Evolutionary conservation across 2,329 filamentous ascomycete species (phyloP).

Genomic region (Pseudocercospora cruenta): DNA sequence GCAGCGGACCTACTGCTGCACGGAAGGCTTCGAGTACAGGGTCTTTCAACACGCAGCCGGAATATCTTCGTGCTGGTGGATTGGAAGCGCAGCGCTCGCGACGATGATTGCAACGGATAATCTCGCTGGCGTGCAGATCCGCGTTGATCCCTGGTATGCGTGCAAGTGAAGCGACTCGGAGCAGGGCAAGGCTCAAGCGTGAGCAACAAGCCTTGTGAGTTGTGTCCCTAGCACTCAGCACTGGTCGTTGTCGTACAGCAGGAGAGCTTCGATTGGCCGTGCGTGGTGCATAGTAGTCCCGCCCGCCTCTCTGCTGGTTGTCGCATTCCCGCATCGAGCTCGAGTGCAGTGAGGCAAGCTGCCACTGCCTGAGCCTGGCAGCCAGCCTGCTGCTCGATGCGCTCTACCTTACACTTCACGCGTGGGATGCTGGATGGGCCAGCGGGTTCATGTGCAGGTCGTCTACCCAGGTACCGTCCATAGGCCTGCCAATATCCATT

Average conservation of each 20-base stretch:
- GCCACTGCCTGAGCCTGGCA: neutral
- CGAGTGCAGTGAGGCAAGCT: neutral
- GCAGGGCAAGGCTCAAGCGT: conserved; percentile 4
- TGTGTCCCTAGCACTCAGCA: neutral
- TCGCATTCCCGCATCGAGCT: conserved; percentile 12
- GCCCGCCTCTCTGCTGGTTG: conserved; percentile 4
- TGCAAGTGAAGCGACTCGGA: conserved; percentile 7
- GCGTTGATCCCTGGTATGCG: conserved; percentile 3
- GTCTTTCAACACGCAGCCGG: neutral
- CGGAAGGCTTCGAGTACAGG: neutral
- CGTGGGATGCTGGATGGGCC: conserved; percentile 6
- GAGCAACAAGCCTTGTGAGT: conserved; percentile 7
- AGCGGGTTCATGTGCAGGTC: neutral
- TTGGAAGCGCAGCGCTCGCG: neutral
- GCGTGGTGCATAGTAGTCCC: neutral
- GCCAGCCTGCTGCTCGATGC: neutral
- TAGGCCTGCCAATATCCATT: neutral
- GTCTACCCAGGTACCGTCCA: neutral
- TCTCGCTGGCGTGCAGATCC: conserved; percentile 7
- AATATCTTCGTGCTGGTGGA: neutral
- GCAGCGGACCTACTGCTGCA: neutral
- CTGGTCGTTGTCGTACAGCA: conserved; percentile 2
- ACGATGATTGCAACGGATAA: conserved; percentile 5
- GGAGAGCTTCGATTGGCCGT: conserved; percentile 8
- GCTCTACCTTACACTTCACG: neutral